Evolutionary conservation across 371 early-diverging fungal genomes (phyloP).

Genomic region (Mortierella polycephala): DNA sequence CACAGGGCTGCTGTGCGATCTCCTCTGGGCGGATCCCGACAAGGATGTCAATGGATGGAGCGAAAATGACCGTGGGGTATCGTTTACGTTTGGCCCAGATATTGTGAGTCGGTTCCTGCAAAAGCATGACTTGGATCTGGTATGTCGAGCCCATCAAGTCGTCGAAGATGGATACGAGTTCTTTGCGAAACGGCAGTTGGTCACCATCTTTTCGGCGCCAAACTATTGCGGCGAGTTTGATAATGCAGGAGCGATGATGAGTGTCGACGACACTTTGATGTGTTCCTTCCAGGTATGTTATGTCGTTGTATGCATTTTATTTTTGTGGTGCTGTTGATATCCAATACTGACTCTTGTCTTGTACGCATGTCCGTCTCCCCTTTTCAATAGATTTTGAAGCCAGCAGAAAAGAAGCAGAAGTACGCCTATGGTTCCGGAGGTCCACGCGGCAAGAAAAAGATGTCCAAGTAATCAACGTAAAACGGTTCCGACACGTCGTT

Average conservation of each 20-base stretch:
- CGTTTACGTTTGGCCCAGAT: constrained; percentile 89
- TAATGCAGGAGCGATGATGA: constrained; percentile 98
- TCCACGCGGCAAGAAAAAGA: constrained; percentile 51
- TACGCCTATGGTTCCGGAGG: constrained; percentile 27
- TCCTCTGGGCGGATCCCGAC: constrained; percentile 98
- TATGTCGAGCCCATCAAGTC: constrained; percentile 97
- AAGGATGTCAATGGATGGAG: constrained; percentile 84
- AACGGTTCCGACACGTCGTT: too few species aligned
- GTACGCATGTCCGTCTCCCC: background rate
- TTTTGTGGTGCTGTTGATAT: background rate
- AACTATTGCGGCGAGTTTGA: constrained; percentile 98
- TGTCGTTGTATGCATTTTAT: background rate
- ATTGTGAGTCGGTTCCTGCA: constrained; percentile 91
- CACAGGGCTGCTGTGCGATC: constrained; percentile 88
- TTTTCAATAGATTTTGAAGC: constrained; percentile 29
- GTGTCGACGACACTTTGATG: constrained; percentile 94
- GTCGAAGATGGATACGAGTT: constrained; percentile 98
- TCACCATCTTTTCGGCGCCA: constrained; percentile 95
- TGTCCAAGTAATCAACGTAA: too few species aligned
- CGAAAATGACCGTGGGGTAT: constrained; percentile 93
- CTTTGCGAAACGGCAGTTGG: constrained; percentile 92
- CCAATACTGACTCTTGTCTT: background rate
- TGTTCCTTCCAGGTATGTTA: constrained; percentile 81
- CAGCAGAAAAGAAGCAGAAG: constrained; percentile 46
- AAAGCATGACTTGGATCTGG: constrained; percentile 91